Evolutionary conservation across 2,329 filamentous ascomycete species (phyloP).

Genomic region (Cryphonectria carpinicola): DNA sequence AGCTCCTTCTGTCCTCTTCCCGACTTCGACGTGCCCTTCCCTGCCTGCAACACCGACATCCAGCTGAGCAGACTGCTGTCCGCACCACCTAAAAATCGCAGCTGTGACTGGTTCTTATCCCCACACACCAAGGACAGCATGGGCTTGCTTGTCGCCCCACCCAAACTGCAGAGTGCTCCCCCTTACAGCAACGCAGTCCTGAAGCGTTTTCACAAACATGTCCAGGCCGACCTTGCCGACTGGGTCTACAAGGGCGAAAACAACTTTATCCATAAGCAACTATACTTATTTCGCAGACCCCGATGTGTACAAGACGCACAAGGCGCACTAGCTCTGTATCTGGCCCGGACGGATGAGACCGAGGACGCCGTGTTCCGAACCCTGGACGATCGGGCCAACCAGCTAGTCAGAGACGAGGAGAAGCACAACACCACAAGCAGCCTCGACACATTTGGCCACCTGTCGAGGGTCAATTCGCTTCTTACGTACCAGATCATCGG

Average conservation of each 20-base stretch:
- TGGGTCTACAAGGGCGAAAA: conserved; percentile 35
- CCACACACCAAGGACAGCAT: conserved; percentile 12
- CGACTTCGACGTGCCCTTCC: not conserved
- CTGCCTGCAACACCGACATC: not conserved
- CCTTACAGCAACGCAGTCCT: conserved; percentile 1
- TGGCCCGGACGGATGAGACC: conserved; percentile 7
- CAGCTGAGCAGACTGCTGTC: not conserved
- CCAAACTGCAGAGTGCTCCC: not conserved
- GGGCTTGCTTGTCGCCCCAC: not conserved
- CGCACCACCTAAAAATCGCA: not conserved
- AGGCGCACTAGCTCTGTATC: conserved; percentile 7
- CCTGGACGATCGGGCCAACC: conserved; percentile 22
- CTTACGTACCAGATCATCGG: conserved; percentile 23
- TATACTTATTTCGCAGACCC: conserved; percentile 32
- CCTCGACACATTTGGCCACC: conserved; percentile 18
- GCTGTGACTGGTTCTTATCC: conserved; percentile 24
- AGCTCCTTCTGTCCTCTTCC: not conserved
- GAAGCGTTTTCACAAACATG: not conserved
- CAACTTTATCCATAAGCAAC: conserved; percentile 35
- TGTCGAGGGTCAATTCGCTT: conserved; percentile 17
- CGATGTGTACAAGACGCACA: conserved; percentile 27
- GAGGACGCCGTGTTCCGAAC: conserved; percentile 28
- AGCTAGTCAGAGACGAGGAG: conserved; percentile 18
- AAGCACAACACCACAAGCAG: conserved; percentile 16
- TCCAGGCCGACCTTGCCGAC: conserved; percentile 31